Base-by-base conservation (phyloP, 2,329 filamentous ascomycete genomes). In the Colletotrichum coccodes region DNA sequence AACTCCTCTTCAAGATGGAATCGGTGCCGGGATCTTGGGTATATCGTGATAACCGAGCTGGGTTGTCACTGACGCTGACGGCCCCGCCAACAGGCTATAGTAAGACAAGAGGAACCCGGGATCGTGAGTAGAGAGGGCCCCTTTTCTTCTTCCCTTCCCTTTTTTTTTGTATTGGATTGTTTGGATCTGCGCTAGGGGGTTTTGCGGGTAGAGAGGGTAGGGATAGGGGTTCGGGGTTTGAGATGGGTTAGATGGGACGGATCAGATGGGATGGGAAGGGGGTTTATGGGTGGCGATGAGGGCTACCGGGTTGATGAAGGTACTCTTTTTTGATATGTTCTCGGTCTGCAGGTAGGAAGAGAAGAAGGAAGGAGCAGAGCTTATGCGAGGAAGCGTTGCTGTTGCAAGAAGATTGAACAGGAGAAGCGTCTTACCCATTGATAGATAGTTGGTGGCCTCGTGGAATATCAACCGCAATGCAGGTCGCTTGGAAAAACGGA, bases 151-250 rank as follows among this genome's bases (percentile, higher is more conserved):
- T n/a, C n/a, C n/a, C n/a, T n/a, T n/a, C n/a, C n/a, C n/a, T n/a
- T n/a, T n/a, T n/a, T n/a, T n/a, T n/a, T n/a, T n/a, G n/a, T n/a
- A n/a, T n/a, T n/a, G n/a, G n/a, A n/a, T n/a, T n/a, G 36, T 44
- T 58, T 56, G 23, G 52, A 40, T 56, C 23, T 64, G 9, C 38
- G 60, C 60, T 57, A 28, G 42, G 60, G 42, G 59, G 26, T 30
- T 30, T 16, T n/a, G 34, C 18, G 12, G 36, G 36, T 61, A 42
- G 47, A 9, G 14, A 16, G 28, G 26, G 16, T 12, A 16, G 28
- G 26, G 16, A 23, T 46, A 52, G n/a, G 23, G 34, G 14, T 28
- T 34, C n/a, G 9, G 21, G 14, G 26, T 18, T 26, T 30, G 34
- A 28, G 53, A 56, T 38, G 34, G 34, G n/a, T 56, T 40, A 9